A percentile compares a stretch with the other conserved stretches of the same genome.
These are phyloP conservation scores for Cardamine occulta DNA, from an alignment of 345 rosid species.

Conservation along the genomic window DNA sequence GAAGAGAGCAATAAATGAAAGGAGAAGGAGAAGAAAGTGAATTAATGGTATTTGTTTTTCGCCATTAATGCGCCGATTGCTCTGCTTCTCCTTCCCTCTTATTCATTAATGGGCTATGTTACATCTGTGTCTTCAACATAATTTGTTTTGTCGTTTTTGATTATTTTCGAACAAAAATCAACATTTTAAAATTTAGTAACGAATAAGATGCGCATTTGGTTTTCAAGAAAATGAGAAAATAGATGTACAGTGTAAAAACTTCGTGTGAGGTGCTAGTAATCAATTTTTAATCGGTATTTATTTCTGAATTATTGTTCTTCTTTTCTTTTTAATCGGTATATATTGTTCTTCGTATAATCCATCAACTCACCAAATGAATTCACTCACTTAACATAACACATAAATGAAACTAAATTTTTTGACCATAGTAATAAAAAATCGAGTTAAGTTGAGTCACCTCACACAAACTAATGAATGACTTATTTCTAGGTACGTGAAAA, in stretches of 20 bases:
- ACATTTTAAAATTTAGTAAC: background rate
- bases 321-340: too few relatives aligned
- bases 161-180: background rate
- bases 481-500: background rate
- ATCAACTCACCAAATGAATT: background rate
- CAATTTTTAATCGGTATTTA: background rate
- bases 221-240: background rate
- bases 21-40: conserved; percentile 46
- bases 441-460: background rate
- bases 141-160: conserved; percentile 4
- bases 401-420: too few relatives aligned
- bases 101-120: conserved; percentile 40
- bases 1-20: conserved; percentile 49
- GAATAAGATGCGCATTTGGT: background rate
- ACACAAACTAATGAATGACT: too few relatives aligned
- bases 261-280: too few relatives aligned
- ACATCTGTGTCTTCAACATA: conserved; percentile 11
- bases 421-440: background rate
- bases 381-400: background rate
- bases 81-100: conserved; percentile 44
- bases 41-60: conserved; percentile 56
- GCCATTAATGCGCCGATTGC: conserved; percentile 61
- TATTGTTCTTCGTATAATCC: background rate
- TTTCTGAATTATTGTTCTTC: background rate
- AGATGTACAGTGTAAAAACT: background rate